phyloP scores from a whole-genome alignment of 768 basidiomycete genomes.

The Pleurotus eryngii region DNA sequence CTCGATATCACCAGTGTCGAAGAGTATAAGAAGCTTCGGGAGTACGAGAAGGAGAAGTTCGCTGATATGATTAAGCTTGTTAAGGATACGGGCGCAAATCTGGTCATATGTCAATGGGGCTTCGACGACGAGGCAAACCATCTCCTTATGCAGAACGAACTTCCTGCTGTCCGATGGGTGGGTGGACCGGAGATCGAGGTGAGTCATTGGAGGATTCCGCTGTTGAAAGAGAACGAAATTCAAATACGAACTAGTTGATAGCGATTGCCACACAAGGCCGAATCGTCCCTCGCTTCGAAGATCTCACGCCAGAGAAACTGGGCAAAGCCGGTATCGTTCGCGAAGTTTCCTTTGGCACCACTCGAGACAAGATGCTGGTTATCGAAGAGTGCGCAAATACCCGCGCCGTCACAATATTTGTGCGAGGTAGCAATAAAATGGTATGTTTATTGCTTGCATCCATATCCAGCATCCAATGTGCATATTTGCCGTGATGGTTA shows the following conservation, averaged over 20 bases:
- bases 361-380: constrained; percentile 98
- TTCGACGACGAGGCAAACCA: constrained; percentile 99
- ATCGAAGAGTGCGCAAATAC: constrained; percentile 98
- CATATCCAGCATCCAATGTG: background rate
- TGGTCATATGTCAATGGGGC: constrained; percentile 99
- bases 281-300: constrained; percentile 98
- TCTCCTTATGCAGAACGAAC: constrained; percentile 93
- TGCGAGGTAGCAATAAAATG: constrained; percentile 99
- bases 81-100: constrained; percentile 94
- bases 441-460: constrained; percentile 34
- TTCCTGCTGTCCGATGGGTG: constrained; percentile 98
- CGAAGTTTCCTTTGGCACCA: constrained; percentile 95
- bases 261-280: constrained; percentile 98
- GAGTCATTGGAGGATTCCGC: background rate
- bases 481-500: constrained; percentile 26
- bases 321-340: constrained; percentile 92
- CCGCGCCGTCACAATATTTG: constrained; percentile 95
- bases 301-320: constrained; percentile 86
- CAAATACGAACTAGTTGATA: constrained; percentile 60
- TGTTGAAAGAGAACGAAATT: background rate
- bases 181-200: constrained; percentile 99
- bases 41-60: constrained; percentile 97
- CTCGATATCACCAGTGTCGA: constrained; percentile 95
- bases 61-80: constrained; percentile 95
- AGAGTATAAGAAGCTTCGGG: constrained; percentile 91